Base-by-base conservation (phyloP, 345 rosid species). In the Dovyalis caffra region DNA sequence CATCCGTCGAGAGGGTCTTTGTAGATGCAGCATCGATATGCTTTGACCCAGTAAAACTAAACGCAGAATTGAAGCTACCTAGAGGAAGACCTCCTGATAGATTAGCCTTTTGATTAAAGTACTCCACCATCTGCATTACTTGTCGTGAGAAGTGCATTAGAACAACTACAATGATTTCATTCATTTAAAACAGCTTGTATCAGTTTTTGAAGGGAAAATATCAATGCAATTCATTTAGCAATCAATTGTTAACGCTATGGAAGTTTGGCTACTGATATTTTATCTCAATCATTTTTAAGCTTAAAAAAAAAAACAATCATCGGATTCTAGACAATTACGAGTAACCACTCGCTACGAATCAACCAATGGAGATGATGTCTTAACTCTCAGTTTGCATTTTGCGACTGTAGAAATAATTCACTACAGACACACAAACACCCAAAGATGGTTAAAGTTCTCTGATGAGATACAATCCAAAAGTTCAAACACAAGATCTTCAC, bases 51-150 rank as follows among this genome's bases (percentile, higher is more conserved):
- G 89, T 89, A 79, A 85, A 83, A 85, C 89, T 87, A 82, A 91
- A 91, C 43, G 86, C 90, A 75, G 88, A 76, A 78, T 83, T 89
- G 76, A 91, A 89, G 82, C 93, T 83, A 71, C 96, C 93, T 35
- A 87, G 82, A 47, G 91, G 84, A 79, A 53, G 80, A 73, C 86
- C 74, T 73, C 88, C 86, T 16, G 86, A 76, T 43, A 89, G 66
- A 75, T 78, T 71, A 12, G 91, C 91, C 71, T 84, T 86, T 72
- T 81, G 62, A 74, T 90, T 89, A 49, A 89, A 85, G 74, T 81
- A 81, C 66, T 87, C 90, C 74, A 84, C 86, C 92, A 90, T 90
- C 95, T 90, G 87, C 77, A 78, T 66, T 51, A 63, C 61, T 10
- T 57, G 60, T 69, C 34, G 33, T 6, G 38, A 74, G 47, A 73